Evolutionary conservation across 2,329 filamentous ascomycete species (phyloP), one percentile per base, ranked within the genome.

Genomic region (Trichophyton schoenleinii): DNA sequence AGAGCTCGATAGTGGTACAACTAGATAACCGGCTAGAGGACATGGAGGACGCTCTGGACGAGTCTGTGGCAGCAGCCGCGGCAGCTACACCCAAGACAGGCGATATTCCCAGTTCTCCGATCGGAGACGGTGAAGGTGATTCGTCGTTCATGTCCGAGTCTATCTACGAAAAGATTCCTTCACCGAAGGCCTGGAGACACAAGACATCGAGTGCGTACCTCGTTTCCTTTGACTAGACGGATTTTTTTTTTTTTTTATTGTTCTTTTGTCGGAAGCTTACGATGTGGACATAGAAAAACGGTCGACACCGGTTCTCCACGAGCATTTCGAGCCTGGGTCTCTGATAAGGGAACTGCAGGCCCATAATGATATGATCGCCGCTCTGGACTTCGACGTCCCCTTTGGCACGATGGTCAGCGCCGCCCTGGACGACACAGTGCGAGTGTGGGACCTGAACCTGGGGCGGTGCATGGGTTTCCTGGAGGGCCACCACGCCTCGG

Each of bases 391-490:
- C 73, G 94, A 99, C 72, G 88, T 87, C n/a, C 94, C 94, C 0
- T 97, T 97, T 73, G 94, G 94, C 15, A 95, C 90, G 20, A 85
- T 97, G 83, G 90, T 97, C 4, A 92, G 91, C 6, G 87, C 94
- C 8, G 89, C 91, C 8, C 78, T 96, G 69, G 94, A 99, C 71
- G 94, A 99, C 72, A 91, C 90, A 0, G 88, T 99, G 49, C 84
- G 89, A 64, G 94, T 99, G 20, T 99, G 94, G 94, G 94, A 99
- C 74, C 79, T 99, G 66, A 96, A 94, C 70, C 88, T 89, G 2
- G 94, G 94, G 42, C 84, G 91, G 38, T 97, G 92, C 73, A 91
- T 96, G 70, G 94, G 94, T 28, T 79, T 89, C 68, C 80, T 99
- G 34, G 94, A 97, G 73, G 94, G 94, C 1, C 94, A 99, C 73